Evolutionary conservation across 2,329 filamentous ascomycete genomes (phyloP).

Genomic region (Cephalotrichum gorgonifer): DNA sequence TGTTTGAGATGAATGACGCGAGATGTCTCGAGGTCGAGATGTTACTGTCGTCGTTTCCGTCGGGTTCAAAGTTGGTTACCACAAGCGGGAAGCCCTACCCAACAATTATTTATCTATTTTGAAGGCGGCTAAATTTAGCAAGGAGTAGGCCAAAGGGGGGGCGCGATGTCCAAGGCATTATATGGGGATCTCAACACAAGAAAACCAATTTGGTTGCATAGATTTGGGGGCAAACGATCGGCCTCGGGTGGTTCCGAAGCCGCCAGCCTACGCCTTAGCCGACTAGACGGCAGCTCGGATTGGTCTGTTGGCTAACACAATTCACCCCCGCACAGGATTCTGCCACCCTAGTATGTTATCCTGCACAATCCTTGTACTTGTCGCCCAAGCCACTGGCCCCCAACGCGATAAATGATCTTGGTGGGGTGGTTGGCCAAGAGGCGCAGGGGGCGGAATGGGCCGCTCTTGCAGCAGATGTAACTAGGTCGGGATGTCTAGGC

Average conservation of each 20-base stretch:
- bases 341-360: not conserved
- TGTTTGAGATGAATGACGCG: not conserved
- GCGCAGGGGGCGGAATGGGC: no score
- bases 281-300: not conserved
- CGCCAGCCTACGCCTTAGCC: not conserved
- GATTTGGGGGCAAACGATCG: no score
- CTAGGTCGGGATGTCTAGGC: no score
- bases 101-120: not conserved
- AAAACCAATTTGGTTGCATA: no score
- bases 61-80: not conserved
- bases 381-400: not conserved
- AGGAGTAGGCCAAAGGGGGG: not conserved
- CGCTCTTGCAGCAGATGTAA: no score
- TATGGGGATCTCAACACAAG: no score
- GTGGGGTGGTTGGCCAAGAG: no score
- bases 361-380: not conserved
- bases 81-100: not conserved
- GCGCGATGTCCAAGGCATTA: no score
- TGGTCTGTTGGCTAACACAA: not conserved
- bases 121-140: not conserved
- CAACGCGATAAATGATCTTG: no score
- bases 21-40: not conserved
- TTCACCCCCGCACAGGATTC: not conserved
- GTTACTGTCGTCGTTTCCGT: not conserved
- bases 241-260: no score